A percentile compares a stretch with the other conserved stretches of the same genome.
Evolutionary conservation across 805 yeast species (phyloP).

Genomic region (Tetrapisispora arboricola): DNA sequence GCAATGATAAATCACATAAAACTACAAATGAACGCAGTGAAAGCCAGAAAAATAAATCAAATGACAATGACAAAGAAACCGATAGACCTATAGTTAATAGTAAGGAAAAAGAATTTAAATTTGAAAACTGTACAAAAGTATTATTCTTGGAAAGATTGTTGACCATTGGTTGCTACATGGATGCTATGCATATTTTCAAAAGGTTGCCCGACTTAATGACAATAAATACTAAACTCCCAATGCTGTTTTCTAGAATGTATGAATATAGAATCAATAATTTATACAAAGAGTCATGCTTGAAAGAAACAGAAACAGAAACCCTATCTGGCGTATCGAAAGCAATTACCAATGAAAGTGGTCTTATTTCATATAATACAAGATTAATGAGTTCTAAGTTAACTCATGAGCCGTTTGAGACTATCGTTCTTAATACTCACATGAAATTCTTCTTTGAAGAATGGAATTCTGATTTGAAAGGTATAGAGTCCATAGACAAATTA

Average conservation of each 20-base stretch:
- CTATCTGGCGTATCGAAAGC: neutral
- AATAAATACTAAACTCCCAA: constrained; percentile 40
- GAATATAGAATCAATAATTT: constrained; percentile 42
- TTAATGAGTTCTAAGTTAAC: constrained; percentile 8
- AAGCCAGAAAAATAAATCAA: too few species aligned
- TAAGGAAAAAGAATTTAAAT: constrained; percentile 10
- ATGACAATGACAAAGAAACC: too few species aligned
- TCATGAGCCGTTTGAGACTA: constrained; percentile 8
- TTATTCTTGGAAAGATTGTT: constrained; percentile 45
- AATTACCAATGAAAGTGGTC: constrained; percentile 11
- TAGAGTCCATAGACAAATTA: constrained; percentile 35
- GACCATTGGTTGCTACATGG: constrained; percentile 50
- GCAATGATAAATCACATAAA: neutral
- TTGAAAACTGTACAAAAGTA: constrained; percentile 28
- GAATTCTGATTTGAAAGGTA: constrained; percentile 33
- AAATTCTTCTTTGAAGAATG: constrained; percentile 42
- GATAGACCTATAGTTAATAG: constrained; percentile 4
- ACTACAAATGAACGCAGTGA: neutral
- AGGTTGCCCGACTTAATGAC: constrained; percentile 52
- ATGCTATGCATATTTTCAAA: constrained; percentile 48
- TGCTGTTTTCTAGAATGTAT: constrained; percentile 40
- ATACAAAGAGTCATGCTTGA: constrained; percentile 3
- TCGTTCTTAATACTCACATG: constrained; percentile 11
- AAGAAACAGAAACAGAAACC: neutral
- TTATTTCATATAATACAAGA: constrained; percentile 14